Percentiles rank a stretch among this genome's conserved stretches.
phyloP scores from a whole-genome alignment of 768 basidiomycete species.

The Phylloporus arenicola region DNA sequence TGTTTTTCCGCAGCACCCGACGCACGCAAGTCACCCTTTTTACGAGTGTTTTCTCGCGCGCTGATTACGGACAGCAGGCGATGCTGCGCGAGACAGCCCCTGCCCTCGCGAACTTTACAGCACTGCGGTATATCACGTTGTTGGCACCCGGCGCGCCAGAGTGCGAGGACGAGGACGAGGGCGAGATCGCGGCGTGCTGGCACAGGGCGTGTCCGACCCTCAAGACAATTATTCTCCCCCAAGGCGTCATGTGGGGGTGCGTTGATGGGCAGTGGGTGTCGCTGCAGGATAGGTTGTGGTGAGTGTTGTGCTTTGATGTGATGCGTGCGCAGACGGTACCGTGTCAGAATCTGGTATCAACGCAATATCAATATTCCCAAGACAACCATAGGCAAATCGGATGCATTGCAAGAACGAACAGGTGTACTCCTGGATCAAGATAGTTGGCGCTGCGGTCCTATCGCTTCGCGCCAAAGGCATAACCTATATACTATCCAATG shows the following conservation, averaged over 20 bases:
- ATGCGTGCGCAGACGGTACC: too few species aligned
- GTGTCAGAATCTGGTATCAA: too few species aligned
- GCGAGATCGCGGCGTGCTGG: conserved; percentile 50
- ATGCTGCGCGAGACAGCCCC: conserved; percentile 38
- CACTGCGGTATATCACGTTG: conserved; percentile 50
- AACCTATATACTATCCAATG: too few species aligned
- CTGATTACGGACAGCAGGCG: conserved; percentile 27
- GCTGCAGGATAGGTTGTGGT: conserved; percentile 13
- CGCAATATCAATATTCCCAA: too few species aligned
- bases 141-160: conserved; percentile 39
- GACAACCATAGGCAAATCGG: too few species aligned
- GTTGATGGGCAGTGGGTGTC: conserved; percentile 22
- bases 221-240: conserved; percentile 58
- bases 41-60: background rate
- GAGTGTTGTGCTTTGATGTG: background rate
- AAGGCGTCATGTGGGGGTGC: conserved; percentile 57
- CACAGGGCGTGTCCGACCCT: conserved; percentile 54
- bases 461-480: too few species aligned
- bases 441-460: too few species aligned
- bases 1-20: conserved; percentile 45
- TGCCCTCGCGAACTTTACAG: conserved; percentile 39
- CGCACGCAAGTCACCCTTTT: conserved; percentile 34
- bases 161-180: conserved; percentile 38
- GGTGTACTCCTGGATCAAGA: too few species aligned
- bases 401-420: too few species aligned